A percentile compares a stretch with the other conserved stretches of the same genome.
These are phyloP conservation scores for Tagetes patula DNA, from an alignment of 129 eudicot species.

Conservation along the genomic window DNA sequence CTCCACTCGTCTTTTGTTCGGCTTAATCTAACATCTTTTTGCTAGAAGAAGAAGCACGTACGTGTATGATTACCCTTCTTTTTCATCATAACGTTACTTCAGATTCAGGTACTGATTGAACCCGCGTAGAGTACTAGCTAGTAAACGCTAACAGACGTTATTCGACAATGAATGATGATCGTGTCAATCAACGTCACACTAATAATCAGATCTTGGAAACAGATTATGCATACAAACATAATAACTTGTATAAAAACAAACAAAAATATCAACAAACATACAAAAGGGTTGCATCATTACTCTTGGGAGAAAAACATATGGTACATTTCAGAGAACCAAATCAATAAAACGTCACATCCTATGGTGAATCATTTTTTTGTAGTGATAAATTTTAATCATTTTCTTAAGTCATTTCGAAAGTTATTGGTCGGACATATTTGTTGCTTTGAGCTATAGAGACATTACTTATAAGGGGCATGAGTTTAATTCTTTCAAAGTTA, in stretches of 20 bases:
- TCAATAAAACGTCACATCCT: background rate
- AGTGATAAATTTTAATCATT: background rate
- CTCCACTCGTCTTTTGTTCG: background rate
- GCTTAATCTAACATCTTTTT: background rate
- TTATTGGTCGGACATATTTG: background rate
- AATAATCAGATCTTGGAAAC: background rate
- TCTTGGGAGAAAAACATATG: background rate
- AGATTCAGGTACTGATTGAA: background rate
- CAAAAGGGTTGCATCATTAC: background rate
- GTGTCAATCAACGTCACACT: conserved; percentile 16
- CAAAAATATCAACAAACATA: background rate
- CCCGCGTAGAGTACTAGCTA: background rate
- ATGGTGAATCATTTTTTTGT: background rate
- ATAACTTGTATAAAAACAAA: background rate
- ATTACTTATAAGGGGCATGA: background rate
- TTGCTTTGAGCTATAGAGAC: background rate
- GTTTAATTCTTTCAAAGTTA: background rate
- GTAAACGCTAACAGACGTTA: conserved; percentile 4
- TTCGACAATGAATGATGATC: background rate
- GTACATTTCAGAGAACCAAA: conserved; percentile 11
- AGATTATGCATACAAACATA: conserved; percentile 3
- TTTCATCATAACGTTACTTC: background rate
- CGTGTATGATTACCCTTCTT: background rate
- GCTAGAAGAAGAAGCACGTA: background rate
- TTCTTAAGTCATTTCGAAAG: background rate